These are phyloP conservation scores for Fragaria iinumae DNA, from an alignment of 306 rosid genomes.

Conservation along the genomic window DNA sequence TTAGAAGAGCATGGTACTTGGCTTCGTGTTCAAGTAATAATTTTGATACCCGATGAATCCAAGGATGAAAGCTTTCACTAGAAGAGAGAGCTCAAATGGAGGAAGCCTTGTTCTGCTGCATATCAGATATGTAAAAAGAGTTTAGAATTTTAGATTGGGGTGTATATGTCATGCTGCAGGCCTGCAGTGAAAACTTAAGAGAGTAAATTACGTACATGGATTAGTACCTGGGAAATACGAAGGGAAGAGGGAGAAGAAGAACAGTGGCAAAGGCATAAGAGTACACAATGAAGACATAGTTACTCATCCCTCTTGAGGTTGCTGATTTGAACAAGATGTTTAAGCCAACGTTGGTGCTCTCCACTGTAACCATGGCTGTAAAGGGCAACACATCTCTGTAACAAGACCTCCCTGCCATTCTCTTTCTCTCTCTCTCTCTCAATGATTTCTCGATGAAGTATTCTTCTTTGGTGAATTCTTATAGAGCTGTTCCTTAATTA, in stretches of 20 bases:
- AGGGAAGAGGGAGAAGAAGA: slow-evolving; percentile 50
- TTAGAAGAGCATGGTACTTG: not conserved
- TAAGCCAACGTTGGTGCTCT: slow-evolving; percentile 51
- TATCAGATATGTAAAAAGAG: not conserved
- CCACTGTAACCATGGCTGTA: slow-evolving; percentile 44
- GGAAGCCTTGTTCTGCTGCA: slow-evolving; percentile 49
- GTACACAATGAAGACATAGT: slow-evolving; percentile 55
- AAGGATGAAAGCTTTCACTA: slow-evolving; percentile 38
- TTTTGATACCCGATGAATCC: slow-evolving; percentile 46
- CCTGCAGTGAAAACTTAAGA: not conserved
- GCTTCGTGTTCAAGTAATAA: not conserved
- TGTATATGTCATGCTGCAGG: not conserved
- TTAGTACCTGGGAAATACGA: slow-evolving; percentile 43
- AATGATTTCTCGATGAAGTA: not conserved
- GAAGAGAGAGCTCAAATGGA: slow-evolving; percentile 28
- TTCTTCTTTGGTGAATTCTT: not conserved
- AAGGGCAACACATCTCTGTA: slow-evolving; percentile 52
- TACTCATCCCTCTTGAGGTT: slow-evolving; percentile 40
- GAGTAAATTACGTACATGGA: not conserved
- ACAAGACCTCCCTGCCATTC: slow-evolving; percentile 24
- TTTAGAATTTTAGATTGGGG: not conserved
- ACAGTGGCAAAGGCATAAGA: slow-evolving; percentile 41
- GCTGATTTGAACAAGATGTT: slow-evolving; percentile 60
- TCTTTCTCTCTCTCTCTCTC: not conserved
- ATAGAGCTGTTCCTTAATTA: not conserved